Evolutionary conservation across 2,329 filamentous ascomycete genomes (phyloP).

Genomic region (Exophiala calicioides): DNA sequence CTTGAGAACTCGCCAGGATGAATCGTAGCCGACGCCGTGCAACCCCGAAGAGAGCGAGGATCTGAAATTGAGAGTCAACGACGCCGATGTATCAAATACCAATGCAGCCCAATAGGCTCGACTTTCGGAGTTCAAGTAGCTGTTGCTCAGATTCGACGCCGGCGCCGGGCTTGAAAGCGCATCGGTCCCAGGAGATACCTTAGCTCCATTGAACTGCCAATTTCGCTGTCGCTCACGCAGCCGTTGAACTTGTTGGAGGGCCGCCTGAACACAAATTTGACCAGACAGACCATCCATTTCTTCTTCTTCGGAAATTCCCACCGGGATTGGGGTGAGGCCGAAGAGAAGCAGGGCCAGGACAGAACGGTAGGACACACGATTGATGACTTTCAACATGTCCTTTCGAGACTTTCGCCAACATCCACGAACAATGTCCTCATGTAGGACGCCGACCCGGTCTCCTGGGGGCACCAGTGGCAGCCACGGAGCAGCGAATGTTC

Average conservation of each 20-base stretch:
- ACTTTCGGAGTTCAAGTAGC: conserved; percentile 43
- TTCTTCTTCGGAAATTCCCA: conserved; percentile 44
- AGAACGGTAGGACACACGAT: conserved; percentile 45
- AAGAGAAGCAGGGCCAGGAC: conserved; percentile 46
- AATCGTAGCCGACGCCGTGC: conserved; percentile 32
- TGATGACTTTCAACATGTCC: conserved; percentile 45
- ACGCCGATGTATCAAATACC: conserved; percentile 46
- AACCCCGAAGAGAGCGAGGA: conserved; percentile 44
- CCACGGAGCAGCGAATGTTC: conserved; percentile 36
- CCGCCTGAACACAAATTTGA: conserved; percentile 45
- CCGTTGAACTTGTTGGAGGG: conserved; percentile 45
- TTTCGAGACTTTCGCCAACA: conserved; percentile 42
- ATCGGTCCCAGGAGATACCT: conserved; percentile 37
- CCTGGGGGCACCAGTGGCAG: conserved; percentile 28
- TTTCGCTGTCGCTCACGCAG: conserved; percentile 43
- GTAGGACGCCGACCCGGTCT: conserved; percentile 4
- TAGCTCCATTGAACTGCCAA: conserved; percentile 45
- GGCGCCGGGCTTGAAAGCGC: conserved; percentile 30
- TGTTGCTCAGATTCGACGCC: conserved; percentile 33
- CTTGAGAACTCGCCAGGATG: conserved; percentile 34
- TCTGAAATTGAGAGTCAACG: conserved; percentile 44
- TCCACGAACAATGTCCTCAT: conserved; percentile 29
- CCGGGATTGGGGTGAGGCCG: conserved; percentile 44
- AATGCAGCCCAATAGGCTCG: conserved; percentile 47
- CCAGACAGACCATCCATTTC: conserved; percentile 45